phyloP scores from a whole-genome alignment of 192 early-diverging fungal genomes.

The Rhizoclosmatium globosum region DNA sequence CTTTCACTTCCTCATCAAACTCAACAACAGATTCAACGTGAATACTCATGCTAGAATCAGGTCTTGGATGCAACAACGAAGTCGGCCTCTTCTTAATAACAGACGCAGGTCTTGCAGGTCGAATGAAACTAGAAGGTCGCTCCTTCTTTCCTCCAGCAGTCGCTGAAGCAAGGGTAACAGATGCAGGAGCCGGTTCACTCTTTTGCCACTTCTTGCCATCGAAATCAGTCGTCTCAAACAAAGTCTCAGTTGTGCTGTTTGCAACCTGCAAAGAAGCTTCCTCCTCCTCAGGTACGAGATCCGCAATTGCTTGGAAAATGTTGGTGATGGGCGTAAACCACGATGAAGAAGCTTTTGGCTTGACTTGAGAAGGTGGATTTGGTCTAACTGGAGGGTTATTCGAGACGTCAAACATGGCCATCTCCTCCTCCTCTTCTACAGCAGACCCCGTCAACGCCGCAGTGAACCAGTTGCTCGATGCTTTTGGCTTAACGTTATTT shows the following conservation, averaged over 20 bases:
- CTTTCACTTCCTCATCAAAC: neutral
- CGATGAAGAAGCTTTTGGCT: constrained; percentile 1
- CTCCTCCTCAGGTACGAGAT: constrained; percentile 27
- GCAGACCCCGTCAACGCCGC: neutral
- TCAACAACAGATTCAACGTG: neutral
- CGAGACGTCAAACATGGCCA: neutral
- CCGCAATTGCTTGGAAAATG: constrained; percentile 21
- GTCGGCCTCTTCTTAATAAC: neutral
- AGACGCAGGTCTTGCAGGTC: neutral
- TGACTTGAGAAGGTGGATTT: neutral
- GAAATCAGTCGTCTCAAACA: constrained; percentile 14
- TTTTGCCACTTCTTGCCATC: constrained; percentile 3
- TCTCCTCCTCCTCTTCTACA: neutral
- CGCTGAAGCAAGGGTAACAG: no score
- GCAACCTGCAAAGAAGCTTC: neutral
- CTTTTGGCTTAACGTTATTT: neutral
- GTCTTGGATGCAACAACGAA: neutral
- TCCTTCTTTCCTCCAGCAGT: neutral
- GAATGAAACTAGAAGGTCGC: neutral
- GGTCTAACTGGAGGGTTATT: neutral
- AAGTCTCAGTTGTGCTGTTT: neutral
- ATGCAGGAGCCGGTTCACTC: neutral
- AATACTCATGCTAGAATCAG: neutral
- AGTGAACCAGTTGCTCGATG: neutral
- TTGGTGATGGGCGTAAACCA: constrained; percentile 23